Percentiles rank a stretch among this genome's conserved stretches.
Evolutionary conservation across 2,329 filamentous ascomycete species (phyloP).

Genomic region (Paracoccidioides lutzii): DNA sequence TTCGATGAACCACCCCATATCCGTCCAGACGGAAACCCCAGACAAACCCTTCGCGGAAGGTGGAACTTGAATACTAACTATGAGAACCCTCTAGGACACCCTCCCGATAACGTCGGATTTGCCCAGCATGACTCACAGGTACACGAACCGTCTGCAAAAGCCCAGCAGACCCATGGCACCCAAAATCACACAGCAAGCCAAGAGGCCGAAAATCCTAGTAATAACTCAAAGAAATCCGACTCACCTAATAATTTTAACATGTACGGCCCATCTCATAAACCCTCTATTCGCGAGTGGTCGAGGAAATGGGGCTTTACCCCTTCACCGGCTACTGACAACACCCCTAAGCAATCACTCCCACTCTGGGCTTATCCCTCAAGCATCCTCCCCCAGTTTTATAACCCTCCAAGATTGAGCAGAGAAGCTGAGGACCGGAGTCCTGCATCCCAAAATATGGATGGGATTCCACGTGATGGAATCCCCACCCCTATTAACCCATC

Average conservation of each 20-base stretch:
- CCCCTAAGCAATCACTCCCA: constrained; percentile 12
- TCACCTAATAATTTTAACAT: constrained; percentile 6
- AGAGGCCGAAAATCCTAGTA: background rate
- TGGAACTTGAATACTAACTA: constrained; percentile 18
- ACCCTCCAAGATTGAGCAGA: background rate
- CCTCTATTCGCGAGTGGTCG: constrained; percentile 9
- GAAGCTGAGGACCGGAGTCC: background rate
- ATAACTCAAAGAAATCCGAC: background rate
- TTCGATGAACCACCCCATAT: constrained; percentile 12
- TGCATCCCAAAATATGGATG: background rate
- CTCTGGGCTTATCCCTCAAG: constrained; percentile 17
- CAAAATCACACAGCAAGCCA: background rate
- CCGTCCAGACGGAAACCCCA: constrained; percentile 4
- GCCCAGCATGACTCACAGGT: background rate
- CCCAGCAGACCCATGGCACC: background rate
- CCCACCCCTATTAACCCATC: background rate
- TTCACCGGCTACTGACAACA: constrained; percentile 1
- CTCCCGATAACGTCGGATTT: constrained; percentile 15
- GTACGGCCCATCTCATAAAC: constrained; percentile 11
- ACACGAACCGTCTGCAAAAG: background rate
- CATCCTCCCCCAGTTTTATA: constrained; percentile 15
- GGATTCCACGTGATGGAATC: background rate
- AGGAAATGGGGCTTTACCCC: constrained; percentile 10
- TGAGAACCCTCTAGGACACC: constrained; percentile 19
- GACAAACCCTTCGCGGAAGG: constrained; percentile 6